Evolutionary conservation across 129 eudicot species (phyloP).

Genomic region (Centrapalus pauciflorus): DNA sequence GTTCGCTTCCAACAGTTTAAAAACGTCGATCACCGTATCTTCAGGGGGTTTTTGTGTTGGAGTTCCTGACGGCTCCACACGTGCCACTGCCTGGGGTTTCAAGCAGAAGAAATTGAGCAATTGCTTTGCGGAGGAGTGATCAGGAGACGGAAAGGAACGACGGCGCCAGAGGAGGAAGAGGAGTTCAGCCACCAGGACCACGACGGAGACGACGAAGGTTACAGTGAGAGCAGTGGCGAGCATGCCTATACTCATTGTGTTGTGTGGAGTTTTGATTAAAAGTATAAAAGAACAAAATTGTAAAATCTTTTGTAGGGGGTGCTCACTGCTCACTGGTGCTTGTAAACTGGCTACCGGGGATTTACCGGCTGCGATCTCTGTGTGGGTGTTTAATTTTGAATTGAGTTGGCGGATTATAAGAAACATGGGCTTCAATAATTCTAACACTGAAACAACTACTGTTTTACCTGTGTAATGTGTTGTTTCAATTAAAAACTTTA

Average conservation of each 20-base stretch:
- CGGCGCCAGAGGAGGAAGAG: slow-evolving; percentile 58
- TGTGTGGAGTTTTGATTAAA: not conserved
- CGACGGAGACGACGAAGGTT: slow-evolving; percentile 41
- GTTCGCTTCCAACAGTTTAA: slow-evolving; percentile 38
- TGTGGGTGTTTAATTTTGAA: slow-evolving; percentile 11
- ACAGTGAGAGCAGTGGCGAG: slow-evolving; percentile 46
- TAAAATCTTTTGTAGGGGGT: slow-evolving; percentile 5
- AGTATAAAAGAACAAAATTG: slow-evolving; percentile 1
- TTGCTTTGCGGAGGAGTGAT: slow-evolving; percentile 19
- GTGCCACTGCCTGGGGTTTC: slow-evolving; percentile 30
- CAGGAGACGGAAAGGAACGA: slow-evolving; percentile 19
- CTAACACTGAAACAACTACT: too few relatives aligned
- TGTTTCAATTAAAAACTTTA: too few relatives aligned
- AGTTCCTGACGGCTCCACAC: slow-evolving; percentile 34
- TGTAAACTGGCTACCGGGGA: slow-evolving; percentile 19
- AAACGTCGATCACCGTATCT: slow-evolving; percentile 35
- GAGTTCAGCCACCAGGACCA: slow-evolving; percentile 48
- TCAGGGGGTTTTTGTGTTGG: slow-evolving; percentile 10
- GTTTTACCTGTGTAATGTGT: too few relatives aligned
- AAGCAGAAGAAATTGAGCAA: slow-evolving; percentile 40
- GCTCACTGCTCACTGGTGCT: too few relatives aligned
- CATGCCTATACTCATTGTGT: slow-evolving; percentile 34
- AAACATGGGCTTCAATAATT: not conserved
- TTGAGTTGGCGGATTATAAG: slow-evolving; percentile 22
- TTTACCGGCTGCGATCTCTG: slow-evolving; percentile 14